A percentile compares a stretch with the other conserved stretches of the same genome.
These are phyloP conservation scores for Fusarium chlamydosporum DNA, from an alignment of 2,329 filamentous ascomycete genomes.

Conservation along the genomic window DNA sequence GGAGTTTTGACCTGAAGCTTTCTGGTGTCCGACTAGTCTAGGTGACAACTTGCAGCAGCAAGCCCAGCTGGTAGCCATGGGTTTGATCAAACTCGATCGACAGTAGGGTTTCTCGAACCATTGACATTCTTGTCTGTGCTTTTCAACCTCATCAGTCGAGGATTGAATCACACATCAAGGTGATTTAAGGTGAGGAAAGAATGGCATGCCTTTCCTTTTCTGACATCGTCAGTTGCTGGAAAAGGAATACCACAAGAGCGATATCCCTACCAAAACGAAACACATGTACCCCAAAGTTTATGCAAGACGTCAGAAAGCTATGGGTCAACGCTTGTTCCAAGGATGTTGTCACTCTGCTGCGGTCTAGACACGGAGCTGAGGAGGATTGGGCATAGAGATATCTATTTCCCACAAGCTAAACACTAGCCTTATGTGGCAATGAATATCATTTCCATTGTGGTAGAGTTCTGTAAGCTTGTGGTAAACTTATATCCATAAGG, in stretches of 20 bases:
- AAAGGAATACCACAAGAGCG: constrained; percentile 25
- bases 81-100: constrained; percentile 43
- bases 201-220: not conserved
- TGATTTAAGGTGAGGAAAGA: not conserved
- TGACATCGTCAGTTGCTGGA: constrained; percentile 2
- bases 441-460: not conserved
- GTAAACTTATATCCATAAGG: not conserved
- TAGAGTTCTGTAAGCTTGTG: not conserved
- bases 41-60: constrained; percentile 4
- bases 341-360: not conserved
- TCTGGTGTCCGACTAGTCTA: not conserved
- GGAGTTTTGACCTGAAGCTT: constrained; percentile 20
- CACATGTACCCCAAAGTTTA: constrained; percentile 41
- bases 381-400: not conserved
- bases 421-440: not conserved
- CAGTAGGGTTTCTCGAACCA: constrained; percentile 41
- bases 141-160: constrained; percentile 6
- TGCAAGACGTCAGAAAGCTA: constrained; percentile 35
- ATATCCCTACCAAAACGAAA: constrained; percentile 31
- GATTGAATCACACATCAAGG: not conserved
- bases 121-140: constrained; percentile 31
- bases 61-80: constrained; percentile 22
- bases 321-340: constrained; percentile 8
- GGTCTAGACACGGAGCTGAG: not conserved
- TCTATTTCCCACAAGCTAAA: not conserved